Evolutionary conservation across 2,329 filamentous ascomycete genomes (phyloP), one percentile per base, ranked within the genome.

Genomic region (Leptographium flavum): DNA sequence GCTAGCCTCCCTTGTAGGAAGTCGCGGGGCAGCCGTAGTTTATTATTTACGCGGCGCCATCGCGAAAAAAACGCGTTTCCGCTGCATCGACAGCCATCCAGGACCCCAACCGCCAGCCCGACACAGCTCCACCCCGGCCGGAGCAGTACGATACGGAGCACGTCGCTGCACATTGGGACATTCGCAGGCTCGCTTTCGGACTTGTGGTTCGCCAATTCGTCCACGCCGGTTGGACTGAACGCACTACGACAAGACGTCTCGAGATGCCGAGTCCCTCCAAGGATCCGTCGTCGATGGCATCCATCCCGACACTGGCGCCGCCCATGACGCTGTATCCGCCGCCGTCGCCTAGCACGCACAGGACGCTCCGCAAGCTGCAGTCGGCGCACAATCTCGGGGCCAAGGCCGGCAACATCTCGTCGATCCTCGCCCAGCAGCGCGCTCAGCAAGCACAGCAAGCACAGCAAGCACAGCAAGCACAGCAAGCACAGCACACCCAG

Each of bases 321-420:
- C 52, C 63, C 47, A 58, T 61, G 32, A 62, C 67, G 33, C 65
- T 74, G 50, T 63, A 73, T 45, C 68, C 70, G 40, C 71, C 77
- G 49, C 69, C 75, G 22, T 79, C 78, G 25, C 78, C 79, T 37
- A 73, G 77, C 50, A 77, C 76, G 23, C 75, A 79, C 58, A 76
- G 82, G 55, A 73, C 75, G 39, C 69, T 87, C 49, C 76, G 83
- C 53, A 81, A 81, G 58, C 75, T 86, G 27, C 81, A 87, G 61
- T 87, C 83, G 28, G 82, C 84, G 42, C 82, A 87, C 65, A 69
- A 73, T 61, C 63, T 86, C 45, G 76, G 76, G 58, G 58, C 76
- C 50, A 71, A 74, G 54, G 64, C 67, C 45, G 57, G 65, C 45
- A 64, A 59, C 50, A 65, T 66, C 14, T 66, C 73, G 22, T 74